Percentiles rank a stretch among this genome's conserved stretches.
Evolutionary conservation across 169 alveolate species (phyloP).

Genomic region (Cryptosporidium viatorum): DNA sequence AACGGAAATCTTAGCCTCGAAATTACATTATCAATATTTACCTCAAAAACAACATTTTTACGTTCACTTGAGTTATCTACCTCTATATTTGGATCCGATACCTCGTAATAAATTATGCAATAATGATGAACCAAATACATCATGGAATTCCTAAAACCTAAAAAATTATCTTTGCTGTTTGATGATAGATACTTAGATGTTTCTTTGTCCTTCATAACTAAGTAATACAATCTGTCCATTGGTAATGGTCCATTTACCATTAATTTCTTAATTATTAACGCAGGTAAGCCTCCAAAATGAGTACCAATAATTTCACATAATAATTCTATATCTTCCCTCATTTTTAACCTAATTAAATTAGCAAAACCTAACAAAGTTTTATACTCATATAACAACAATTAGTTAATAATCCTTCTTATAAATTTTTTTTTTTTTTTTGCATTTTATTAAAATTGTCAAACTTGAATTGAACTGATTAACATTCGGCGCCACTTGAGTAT

Average conservation of each 20-base stretch:
- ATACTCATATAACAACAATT: background rate
- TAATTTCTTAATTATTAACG: conserved; percentile 31
- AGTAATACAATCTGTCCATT: conserved; percentile 39
- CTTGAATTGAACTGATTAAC: too few species aligned
- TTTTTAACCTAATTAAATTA: background rate
- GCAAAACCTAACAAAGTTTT: background rate
- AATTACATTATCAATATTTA: conserved; percentile 12
- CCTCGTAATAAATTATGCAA: conserved; percentile 23
- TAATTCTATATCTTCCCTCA: conserved; percentile 66
- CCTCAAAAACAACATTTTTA: conserved; percentile 31
- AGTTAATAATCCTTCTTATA: background rate
- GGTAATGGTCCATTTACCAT: conserved; percentile 39
- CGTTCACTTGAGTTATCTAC: background rate
- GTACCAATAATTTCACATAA: conserved; percentile 35
- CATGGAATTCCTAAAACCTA: conserved; percentile 38
- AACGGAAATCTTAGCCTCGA: conserved; percentile 65
- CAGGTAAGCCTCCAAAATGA: conserved; percentile 56
- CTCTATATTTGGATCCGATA: conserved; percentile 6
- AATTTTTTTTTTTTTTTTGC: background rate
- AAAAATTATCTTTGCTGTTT: conserved; percentile 23
- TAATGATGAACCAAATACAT: conserved; percentile 32
- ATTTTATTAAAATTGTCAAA: background rate
- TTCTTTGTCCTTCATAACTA: conserved; percentile 9
- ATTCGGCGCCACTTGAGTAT: background rate
- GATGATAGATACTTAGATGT: background rate